phyloP scores from a whole-genome alignment of 495 filamentous ascomycete species.

The Acidomyces sp. region DNA sequence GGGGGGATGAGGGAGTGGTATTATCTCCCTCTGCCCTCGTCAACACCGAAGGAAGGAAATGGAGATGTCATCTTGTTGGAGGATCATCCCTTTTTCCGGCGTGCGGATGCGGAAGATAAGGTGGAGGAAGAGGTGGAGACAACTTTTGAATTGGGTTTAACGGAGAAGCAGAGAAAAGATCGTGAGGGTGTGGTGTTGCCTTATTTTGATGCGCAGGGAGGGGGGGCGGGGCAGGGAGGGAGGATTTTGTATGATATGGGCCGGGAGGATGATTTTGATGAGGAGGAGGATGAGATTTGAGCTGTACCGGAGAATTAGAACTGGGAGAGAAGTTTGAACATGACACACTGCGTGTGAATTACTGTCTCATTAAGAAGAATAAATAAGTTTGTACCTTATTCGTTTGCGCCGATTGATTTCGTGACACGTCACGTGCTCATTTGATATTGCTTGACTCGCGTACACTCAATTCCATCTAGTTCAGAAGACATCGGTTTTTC shows the following conservation, averaged over 20 bases:
- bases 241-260: conserved; percentile 95
- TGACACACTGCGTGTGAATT: too few species aligned
- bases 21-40: conserved; percentile 21
- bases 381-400: too few species aligned
- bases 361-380: too few species aligned
- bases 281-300: conserved; percentile 95
- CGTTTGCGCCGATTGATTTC: too few species aligned
- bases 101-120: conserved; percentile 28
- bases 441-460: too few species aligned
- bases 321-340: too few species aligned
- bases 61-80: conserved; percentile 55
- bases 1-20: conserved; percentile 68
- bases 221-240: conserved; percentile 69
- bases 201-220: conserved; percentile 88
- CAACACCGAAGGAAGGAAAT: conserved; percentile 17
- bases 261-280: conserved; percentile 93
- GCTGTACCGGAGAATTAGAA: too few species aligned
- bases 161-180: conserved; percentile 75
- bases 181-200: conserved; percentile 82
- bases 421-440: too few species aligned
- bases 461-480: too few species aligned
- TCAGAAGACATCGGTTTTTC: too few species aligned
- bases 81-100: conserved; percentile 58
- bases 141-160: conserved; percentile 77
- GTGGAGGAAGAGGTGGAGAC: conserved; percentile 40